Evolutionary conservation across 129 eudicot species (phyloP), one percentile per base, ranked within the genome.

Genomic region (Pulicaria dysenterica): DNA sequence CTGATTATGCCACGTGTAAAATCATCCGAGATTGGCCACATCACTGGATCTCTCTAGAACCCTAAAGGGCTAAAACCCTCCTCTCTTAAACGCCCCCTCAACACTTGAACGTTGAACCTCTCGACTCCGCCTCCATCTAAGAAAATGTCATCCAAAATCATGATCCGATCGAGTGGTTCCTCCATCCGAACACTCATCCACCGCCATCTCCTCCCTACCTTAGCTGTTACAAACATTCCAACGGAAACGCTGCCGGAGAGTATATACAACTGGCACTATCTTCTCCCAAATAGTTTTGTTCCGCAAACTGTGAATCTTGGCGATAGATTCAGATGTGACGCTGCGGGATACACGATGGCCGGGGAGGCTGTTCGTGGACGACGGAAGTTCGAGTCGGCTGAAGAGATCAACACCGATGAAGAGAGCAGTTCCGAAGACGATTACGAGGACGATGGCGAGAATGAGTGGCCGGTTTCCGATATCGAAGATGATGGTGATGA

Each of bases 191-290:
- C 56, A n/a, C 71, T 69, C 40, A 10, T 69, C 64, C 8, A 10
- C 70, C 64, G 69, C 53, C 80, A 60, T 8, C 46, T 77, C 65
- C 63, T 14, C 64, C 75, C 71, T 36, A 24, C 72, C 36, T 58
- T 51, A 3, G 61, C 80, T 0, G 60, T 74, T 0, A 67, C 74
- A 49, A 47, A 2, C 3, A 11, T 31, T 17, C 16, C 24, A 58
- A 47, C 46, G 36, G 42, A 76, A 69, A 24, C 75, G 11, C 64
- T 62, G 51, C 64, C 69, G 51, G 46, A 16, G 47, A 77, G 67
- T 48, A 41, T 77, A 5, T 58, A 76, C 81, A 59, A 42, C 55
- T 47, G 58, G 53, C 75, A 15, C 13, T 57, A 67, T 68, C 36
- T 66, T 67, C 73, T 65, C 7, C 80, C 67, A 5, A 66, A 75